Evolutionary conservation across 2,329 filamentous ascomycete species (phyloP), one percentile per base, ranked within the genome.

Genomic region (Venturiaceae sp.): DNA sequence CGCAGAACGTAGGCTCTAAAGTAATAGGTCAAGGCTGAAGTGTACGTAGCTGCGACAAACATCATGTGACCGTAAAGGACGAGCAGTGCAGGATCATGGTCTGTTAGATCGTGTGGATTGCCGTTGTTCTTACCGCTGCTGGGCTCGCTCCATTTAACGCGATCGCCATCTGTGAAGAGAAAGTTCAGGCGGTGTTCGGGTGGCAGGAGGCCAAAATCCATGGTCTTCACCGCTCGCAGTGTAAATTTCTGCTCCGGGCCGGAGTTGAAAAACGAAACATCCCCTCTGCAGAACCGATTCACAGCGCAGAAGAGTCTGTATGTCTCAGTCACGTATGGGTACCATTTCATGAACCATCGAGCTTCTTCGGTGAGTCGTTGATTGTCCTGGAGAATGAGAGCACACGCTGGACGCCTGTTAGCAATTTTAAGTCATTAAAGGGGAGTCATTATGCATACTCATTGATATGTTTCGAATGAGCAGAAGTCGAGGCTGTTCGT

Each of bases 61-160:
- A 96, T 79, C 61, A 96, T 90, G 68, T 97, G 89, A 0, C 89
- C 94, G 68, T 96, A 97, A 0, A 96, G 80, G 69, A 92, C 87
- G 13, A 99, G 80, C 9, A 97, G 78, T 28, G 86, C 87, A 7
- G 91, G 82, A 68, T 97, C 92, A 62, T 95, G 78, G 14, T 81
- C 75, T 21, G 75, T 72, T 21, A 74, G 72, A 13, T 71, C 66
- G 53, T 73, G 69, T 5, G 69, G 64, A 47, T 71, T 72, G 3
- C 73, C 67, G 8, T 72, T 64, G 19, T 37, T 46, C n/a, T 26
- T 71, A 69, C 47, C 68, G 16, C 44, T 50, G 63, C 3, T 77
- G 66, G 26, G 63, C 65, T 60, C 70, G 62, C 37, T 70, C 66
- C 62, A 70, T 71, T 58, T 72, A 70, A 30, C 74, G 71, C 62